Conservation (phyloP, 2,329 filamentous ascomycete species). For the Leptographium lundbergii region DNA sequence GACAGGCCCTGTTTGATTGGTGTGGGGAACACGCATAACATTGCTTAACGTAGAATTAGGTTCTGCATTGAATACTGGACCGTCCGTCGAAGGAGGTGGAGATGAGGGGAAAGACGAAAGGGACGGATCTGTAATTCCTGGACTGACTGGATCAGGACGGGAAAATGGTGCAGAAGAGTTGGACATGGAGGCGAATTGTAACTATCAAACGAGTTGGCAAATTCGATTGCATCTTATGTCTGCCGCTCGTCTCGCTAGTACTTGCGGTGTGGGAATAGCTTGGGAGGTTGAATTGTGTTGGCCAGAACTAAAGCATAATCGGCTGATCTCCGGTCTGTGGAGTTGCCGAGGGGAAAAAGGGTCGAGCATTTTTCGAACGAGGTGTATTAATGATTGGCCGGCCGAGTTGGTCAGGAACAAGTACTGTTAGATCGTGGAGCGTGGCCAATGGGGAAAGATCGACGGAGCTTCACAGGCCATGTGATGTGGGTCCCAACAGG, state of each 20-base stretch:
- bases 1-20: slow-evolving; percentile 16
- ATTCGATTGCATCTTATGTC: no score
- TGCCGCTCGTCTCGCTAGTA: background rate
- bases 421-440: background rate
- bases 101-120: background rate
- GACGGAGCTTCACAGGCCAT: background rate
- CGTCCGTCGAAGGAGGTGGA: background rate
- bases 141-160: background rate
- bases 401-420: background rate
- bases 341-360: background rate
- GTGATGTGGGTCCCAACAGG: background rate
- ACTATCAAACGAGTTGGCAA: background rate
- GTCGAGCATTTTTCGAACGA: background rate
- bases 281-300: no score
- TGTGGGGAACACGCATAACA: background rate
- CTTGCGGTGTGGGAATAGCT: no score
- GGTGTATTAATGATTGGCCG: background rate
- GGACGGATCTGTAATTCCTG: background rate
- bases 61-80: background rate
- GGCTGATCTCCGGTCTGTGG: background rate
- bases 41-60: no score
- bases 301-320: background rate
- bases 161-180: background rate
- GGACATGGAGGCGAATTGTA: background rate
- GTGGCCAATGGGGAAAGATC: background rate